These are phyloP conservation scores for Orbilia blumenaviensis DNA, from an alignment of 2,329 filamentous ascomycete genomes.

Conservation along the genomic window DNA sequence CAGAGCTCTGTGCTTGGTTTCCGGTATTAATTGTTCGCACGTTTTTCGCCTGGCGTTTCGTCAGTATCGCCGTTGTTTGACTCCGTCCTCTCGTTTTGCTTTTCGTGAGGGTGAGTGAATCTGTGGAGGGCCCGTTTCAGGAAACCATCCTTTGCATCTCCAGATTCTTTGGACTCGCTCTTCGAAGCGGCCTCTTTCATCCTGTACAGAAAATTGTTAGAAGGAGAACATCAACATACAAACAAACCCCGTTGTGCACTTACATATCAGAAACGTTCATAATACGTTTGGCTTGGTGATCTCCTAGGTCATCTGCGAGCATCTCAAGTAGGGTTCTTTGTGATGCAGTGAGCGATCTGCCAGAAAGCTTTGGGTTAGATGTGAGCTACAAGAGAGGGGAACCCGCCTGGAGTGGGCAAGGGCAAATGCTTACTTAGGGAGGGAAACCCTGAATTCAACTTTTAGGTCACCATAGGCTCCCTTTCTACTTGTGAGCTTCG, in stretches of 20 bases:
- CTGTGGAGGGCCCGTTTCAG: conserved; percentile 41
- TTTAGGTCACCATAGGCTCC: conserved; percentile 80
- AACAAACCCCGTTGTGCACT: not conserved
- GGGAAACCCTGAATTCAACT: conserved; percentile 92
- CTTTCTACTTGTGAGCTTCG: conserved; percentile 73
- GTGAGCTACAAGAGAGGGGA: not conserved
- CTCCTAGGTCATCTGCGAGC: conserved; percentile 93
- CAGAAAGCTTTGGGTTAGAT: conserved; percentile 14
- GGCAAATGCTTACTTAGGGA: conserved; percentile 93
- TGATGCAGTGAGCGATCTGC: conserved; percentile 74
- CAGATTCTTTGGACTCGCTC: not conserved
- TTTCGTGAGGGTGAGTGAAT: conserved; percentile 38
- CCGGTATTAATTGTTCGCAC: conserved; percentile 24
- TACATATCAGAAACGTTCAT: conserved; percentile 75
- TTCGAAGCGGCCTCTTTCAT: conserved; percentile 27
- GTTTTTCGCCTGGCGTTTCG: conserved; percentile 15
- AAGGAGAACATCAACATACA: not conserved
- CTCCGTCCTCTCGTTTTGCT: conserved; percentile 26
- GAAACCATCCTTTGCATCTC: conserved; percentile 28
- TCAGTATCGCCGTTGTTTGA: not conserved
- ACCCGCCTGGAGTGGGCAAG: no score
- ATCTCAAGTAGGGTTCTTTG: conserved; percentile 94
- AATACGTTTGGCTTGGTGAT: conserved; percentile 87
- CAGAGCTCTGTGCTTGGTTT: not conserved
- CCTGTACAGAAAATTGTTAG: not conserved